phyloP scores from a whole-genome alignment of 129 eudicot genomes.

The Gnaphalium uliginosum region DNA sequence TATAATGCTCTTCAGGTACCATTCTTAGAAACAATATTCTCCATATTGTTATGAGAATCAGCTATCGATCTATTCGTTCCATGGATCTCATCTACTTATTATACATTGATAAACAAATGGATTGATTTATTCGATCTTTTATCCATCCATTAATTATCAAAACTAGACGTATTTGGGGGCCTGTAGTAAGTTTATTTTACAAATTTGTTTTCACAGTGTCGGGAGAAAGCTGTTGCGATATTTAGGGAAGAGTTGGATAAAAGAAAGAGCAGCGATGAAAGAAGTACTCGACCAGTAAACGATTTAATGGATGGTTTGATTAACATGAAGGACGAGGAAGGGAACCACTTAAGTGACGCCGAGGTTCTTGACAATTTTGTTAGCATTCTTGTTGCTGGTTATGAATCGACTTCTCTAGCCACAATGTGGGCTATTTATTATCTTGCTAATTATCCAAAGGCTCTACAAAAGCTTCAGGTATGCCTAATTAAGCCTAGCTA shows the following conservation, averaged over 20 bases:
- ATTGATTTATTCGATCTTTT: too few species aligned
- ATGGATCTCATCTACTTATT: too few species aligned
- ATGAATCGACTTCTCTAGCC: constrained; percentile 39
- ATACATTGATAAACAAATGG: too few species aligned
- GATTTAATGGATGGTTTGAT: constrained; percentile 62
- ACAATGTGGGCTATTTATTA: constrained; percentile 57
- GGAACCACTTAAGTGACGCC: constrained; percentile 43
- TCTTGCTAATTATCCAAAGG: constrained; percentile 59
- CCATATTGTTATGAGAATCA: too few species aligned
- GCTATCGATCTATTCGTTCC: too few species aligned
- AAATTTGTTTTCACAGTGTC: constrained; percentile 39
- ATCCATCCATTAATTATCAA: too few species aligned
- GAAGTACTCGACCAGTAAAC: constrained; percentile 11
- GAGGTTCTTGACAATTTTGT: constrained; percentile 63
- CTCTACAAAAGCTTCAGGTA: constrained; percentile 70
- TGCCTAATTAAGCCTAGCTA: not conserved
- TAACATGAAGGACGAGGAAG: constrained; percentile 57
- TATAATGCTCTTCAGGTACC: constrained; percentile 42
- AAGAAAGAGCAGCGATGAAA: constrained; percentile 34
- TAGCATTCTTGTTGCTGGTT: constrained; percentile 41
- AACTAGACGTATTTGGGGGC: too few species aligned
- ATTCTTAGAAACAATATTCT: not conserved
- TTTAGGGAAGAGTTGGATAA: constrained; percentile 54
- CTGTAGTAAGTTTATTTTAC: not conserved
- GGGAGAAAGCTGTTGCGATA: constrained; percentile 35